Evolutionary conservation across 78 protist species (phyloP), one percentile per base, ranked within the genome.

Genomic region (Speleostelium caveatum): DNA sequence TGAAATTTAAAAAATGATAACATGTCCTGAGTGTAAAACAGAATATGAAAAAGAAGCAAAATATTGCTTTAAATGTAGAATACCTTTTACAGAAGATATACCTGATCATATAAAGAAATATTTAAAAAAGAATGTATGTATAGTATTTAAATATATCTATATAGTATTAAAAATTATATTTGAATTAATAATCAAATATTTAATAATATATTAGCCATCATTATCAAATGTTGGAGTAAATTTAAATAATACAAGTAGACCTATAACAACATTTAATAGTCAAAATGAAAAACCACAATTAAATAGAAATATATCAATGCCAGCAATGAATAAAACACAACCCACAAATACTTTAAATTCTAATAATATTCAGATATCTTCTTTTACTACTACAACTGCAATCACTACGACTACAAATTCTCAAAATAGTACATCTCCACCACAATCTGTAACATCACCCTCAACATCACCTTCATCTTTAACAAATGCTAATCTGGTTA

Each of bases 21-120:
- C 60, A 24, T 80, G 89, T 28, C 89, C 89, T 53, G 89, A 80
- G 69, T 80, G 89, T 68, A 65, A 65, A 39, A 53, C 75, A 17
- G 89, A 80, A 33, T 80, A 80, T 80, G 89, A 80, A 80, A 80
- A 80, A 72, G 89, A 80, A 42, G 89, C 89, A 80, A 80, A 80
- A 26, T 80, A 80, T 80, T 80, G 89, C 77, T 80, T 68, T 30
- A 80, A 80, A 68, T 80, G 89, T 80, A 80, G 89, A 80, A 65
- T 80, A 56, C 61, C 89, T 26, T 80, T 80, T 22, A 80, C 89
- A 68, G 89, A 80, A 67, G 89, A 80, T 80, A 35, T 80, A 67
- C 89, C 89, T 28, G 89, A 80, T 21, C 49, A 58, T 80, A 80
- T 80, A 14, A 39, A n/a, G 17, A 80, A 80, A 60, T 80, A 80